Base-by-base conservation (phyloP, 2,329 filamentous ascomycete genomes). In the Tolypocladium paradoxum region DNA sequence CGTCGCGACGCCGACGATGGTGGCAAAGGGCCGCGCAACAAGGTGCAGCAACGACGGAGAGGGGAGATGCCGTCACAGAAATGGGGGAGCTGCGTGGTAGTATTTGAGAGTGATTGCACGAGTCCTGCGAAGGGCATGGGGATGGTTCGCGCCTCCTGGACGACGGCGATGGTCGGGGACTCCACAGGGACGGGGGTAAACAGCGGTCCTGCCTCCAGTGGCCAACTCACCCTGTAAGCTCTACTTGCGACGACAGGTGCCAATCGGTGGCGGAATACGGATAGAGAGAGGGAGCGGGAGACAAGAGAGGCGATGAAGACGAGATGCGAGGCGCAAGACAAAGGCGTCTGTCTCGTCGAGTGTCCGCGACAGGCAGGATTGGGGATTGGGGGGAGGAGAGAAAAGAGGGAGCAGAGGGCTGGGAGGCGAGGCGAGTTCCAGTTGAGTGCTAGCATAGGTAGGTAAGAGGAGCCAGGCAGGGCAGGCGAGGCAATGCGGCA, bases 401-500 rank as follows among this genome's bases (percentile, higher is more conserved):
- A 53, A 53, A 53, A 49, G 51, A 53, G 51, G 46, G 27, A 46
- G 43, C 43, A 8, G 24, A 53, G 51, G 45, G 46, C 35, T 49
- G 51, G 46, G 46, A 46, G 48, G 27, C 11, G 46, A 46, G 48
- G 27, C 11, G 40, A 18, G 40, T 9, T 3, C 37, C 37, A 11
- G 37, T 40, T 40, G 37, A 22, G 36, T 37, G 36, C 36, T 40
- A 24, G 38, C 38, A 24, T 20, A n/a, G n/a, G n/a, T n/a, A n/a
- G n/a, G n/a, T n/a, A 40, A n/a, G 34, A 49, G 22, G 47, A 34
- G 47, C 33, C 11, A 33, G 47, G 47, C 47, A 18, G 8, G 46
- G 31, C 31, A 35, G 48, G 35, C 33, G 18, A 48, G 34, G 34
- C 34, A 35, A 14, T 16, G 34, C 34, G 34, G 34, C 16, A 36